Evolutionary conservation across 345 rosid genomes (phyloP).

Genomic region (Brassica incana): DNA sequence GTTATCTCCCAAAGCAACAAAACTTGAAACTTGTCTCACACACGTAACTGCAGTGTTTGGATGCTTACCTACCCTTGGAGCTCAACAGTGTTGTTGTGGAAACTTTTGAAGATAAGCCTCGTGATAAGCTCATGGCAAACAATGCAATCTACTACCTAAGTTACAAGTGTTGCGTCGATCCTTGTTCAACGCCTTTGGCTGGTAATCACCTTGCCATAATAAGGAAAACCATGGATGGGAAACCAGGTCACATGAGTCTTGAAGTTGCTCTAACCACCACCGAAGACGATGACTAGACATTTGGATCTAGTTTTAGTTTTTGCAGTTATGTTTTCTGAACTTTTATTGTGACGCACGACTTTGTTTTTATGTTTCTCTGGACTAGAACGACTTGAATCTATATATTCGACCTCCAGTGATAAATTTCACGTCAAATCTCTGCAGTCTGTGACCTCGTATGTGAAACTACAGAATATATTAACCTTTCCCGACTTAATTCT

Average conservation of each 20-base stretch:
- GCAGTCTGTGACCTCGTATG: too few species aligned
- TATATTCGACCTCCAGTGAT: too few species aligned
- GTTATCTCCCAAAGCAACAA: not conserved
- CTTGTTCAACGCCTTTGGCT: not conserved
- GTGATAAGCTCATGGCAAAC: conserved; percentile 8
- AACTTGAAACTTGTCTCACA: not conserved
- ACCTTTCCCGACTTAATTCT: too few species aligned
- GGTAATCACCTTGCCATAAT: not conserved
- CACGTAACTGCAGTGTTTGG: not conserved
- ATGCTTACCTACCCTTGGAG: not conserved
- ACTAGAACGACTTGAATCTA: too few species aligned
- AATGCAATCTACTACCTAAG: conserved; percentile 16
- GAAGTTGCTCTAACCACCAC: not conserved
- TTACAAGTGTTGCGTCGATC: conserved; percentile 2
- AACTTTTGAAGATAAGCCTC: not conserved
- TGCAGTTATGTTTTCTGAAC: too few species aligned
- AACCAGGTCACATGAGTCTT: conserved; percentile 11
- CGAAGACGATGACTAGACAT: too few species aligned
- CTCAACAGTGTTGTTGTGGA: conserved; percentile 4
- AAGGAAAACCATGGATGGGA: conserved; percentile 25
- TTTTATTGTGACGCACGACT: too few species aligned
- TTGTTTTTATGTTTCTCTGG: too few species aligned
- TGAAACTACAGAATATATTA: too few species aligned
- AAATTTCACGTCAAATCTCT: too few species aligned
- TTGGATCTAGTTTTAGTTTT: too few species aligned